These are phyloP conservation scores for Fragilaria radians DNA, from an alignment of 108 stramenopile species.

Conservation along the genomic window DNA sequence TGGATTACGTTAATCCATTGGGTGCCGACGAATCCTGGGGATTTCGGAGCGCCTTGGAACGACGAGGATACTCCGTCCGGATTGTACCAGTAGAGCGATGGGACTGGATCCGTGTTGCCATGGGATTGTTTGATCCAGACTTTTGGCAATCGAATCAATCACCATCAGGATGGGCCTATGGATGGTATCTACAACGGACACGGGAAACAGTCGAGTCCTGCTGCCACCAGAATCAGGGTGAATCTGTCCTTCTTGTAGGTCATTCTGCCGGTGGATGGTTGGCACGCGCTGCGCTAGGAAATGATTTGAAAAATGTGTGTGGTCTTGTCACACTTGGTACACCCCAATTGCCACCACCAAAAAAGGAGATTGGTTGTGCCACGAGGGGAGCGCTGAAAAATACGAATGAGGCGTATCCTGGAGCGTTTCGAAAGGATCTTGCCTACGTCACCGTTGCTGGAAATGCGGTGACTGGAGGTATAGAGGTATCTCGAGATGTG, in stretches of 20 bases:
- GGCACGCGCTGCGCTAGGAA: slow-evolving; percentile 76
- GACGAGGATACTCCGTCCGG: slow-evolving; percentile 44
- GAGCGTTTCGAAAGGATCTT: slow-evolving; percentile 62
- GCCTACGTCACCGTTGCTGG: slow-evolving; percentile 78
- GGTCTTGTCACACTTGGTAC: slow-evolving; percentile 72
- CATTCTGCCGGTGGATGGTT: slow-evolving; percentile 92
- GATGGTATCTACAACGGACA: slow-evolving; percentile 80
- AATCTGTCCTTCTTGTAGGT: slow-evolving; percentile 53
- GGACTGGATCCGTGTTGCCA: slow-evolving; percentile 83
- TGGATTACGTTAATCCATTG: slow-evolving; percentile 59
- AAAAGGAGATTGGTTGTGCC: slow-evolving; percentile 39
- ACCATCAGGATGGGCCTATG: slow-evolving; percentile 65
- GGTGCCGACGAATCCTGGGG: slow-evolving; percentile 32
- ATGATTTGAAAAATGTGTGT: slow-evolving; percentile 14
- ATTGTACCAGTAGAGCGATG: slow-evolving; percentile 68
- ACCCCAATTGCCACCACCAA: slow-evolving; percentile 55
- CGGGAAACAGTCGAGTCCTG: slow-evolving; percentile 37
- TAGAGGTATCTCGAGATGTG: slow-evolving; percentile 21
- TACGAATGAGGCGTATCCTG: slow-evolving; percentile 64
- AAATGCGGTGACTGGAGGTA: slow-evolving; percentile 34
- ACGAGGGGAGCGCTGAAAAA: slow-evolving; percentile 70
- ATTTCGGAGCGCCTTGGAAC: slow-evolving; percentile 33
- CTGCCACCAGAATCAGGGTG: slow-evolving; percentile 8
- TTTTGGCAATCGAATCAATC: slow-evolving; percentile 61
- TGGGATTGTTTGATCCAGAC: slow-evolving; percentile 60